Evolutionary conservation across 1,284 basidiomycete genomes (phyloP), one percentile per base, ranked within the genome.

Genomic region (Stygiomarasmius scandens): DNA sequence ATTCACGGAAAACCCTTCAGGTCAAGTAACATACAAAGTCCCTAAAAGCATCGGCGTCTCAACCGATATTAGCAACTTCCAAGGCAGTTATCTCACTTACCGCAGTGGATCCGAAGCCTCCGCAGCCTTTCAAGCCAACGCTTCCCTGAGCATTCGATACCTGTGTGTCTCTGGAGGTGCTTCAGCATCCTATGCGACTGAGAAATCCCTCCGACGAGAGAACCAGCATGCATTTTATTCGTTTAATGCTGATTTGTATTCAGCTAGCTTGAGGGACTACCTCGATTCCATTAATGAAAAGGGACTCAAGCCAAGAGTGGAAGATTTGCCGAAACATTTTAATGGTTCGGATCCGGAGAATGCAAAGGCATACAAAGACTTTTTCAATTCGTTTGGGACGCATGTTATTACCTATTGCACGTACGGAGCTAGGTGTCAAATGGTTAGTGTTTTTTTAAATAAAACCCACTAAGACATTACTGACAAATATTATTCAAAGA

Each of bases 381-480:
- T 58, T 29, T 58, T 58, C 45, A 32, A 4, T 12, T 27, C 52
- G n/a, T 54, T 54, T 20, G 52, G 56, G 2, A 54, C 52, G 20
- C 56, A 58, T 29, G 52, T 58, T 43, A 58, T 54, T 44, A 34
- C 1, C 12, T 25, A 54, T 38, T 20, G 38, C 27, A 54, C 43
- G 12, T 58, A 58, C 36, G 52, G 56, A 41, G 52, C 56, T 24
- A 43, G 56, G 20, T 58, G 43, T 45, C 52, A 54, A 38, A 16
- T 58, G 23, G 56, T 58, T n/a, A 44, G 52, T 49, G 4, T 25
- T 20, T 32, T 11, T 11, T n/a, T 19, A 20, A 3, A 19, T 20
- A 8, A 46, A 2, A 2, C 10, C 16, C 22, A 52, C 12, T 19
- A 14, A 36, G 12, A 16, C 16, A 22, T 45, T 45, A 23, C 36